These are phyloP conservation scores for Chlamydomonas reinhardtii DNA, from an alignment of 163 green algal species.

Conservation along the genomic window DNA sequence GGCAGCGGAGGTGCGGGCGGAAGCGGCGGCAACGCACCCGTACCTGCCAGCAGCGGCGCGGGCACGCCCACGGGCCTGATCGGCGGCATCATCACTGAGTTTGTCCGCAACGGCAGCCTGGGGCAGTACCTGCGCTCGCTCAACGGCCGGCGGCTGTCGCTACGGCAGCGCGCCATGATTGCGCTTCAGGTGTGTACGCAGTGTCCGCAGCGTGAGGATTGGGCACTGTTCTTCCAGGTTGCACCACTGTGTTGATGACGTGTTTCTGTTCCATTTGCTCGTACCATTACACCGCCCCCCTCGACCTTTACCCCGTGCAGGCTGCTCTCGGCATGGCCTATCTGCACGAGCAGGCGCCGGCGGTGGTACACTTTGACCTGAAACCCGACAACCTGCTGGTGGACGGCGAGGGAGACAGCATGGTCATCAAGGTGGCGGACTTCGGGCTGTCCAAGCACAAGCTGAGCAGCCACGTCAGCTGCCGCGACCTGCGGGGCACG, in stretches of 20 bases:
- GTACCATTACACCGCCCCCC: background rate
- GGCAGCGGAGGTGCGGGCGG: constrained; percentile 1
- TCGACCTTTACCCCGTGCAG: background rate
- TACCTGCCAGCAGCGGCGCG: constrained; percentile 1
- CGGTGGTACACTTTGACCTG: constrained; percentile 90
- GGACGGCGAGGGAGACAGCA: constrained; percentile 67
- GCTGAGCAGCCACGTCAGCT: constrained; percentile 80
- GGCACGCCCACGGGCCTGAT: constrained; percentile 57
- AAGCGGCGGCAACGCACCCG: background rate
- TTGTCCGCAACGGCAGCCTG: constrained; percentile 77
- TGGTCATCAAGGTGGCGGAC: constrained; percentile 80
- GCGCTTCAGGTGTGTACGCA: constrained; percentile 47
- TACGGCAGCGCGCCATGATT: constrained; percentile 56
- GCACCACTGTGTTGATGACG: too few relatives aligned
- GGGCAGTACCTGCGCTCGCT: constrained; percentile 51
- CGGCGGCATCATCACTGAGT: constrained; percentile 89
- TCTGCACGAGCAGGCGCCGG: constrained; percentile 80
- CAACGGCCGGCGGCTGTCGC: constrained; percentile 17
- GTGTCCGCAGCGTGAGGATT: too few relatives aligned
- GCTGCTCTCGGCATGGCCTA: constrained; percentile 79
- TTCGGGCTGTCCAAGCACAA: constrained; percentile 90
- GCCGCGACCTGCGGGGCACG: constrained; percentile 85
- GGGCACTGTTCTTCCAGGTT: too few relatives aligned
- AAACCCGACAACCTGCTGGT: constrained; percentile 90
- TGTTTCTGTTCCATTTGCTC: too few relatives aligned